Evolutionary conservation across 2,329 filamentous ascomycete genomes (phyloP).

Genomic region (Fusarium sp.): DNA sequence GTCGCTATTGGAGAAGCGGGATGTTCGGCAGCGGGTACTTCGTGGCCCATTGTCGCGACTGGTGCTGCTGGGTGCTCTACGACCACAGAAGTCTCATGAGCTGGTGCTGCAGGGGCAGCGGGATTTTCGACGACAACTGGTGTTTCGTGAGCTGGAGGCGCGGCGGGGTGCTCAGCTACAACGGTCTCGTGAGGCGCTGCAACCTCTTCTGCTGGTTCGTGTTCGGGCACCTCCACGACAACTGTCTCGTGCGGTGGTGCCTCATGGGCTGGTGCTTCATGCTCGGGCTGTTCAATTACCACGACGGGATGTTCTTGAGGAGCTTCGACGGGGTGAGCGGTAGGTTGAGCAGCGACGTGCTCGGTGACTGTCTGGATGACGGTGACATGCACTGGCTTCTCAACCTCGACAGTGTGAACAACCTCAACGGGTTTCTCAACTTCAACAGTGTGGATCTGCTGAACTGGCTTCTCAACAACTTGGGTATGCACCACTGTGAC

Average conservation of each 20-base stretch:
- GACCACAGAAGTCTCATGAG: not conserved
- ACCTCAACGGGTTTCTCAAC: conserved; percentile 17
- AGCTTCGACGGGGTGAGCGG: not conserved
- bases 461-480: not conserved
- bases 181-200: not conserved
- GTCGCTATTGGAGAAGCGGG: not conserved
- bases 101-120: not conserved
- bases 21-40: not conserved
- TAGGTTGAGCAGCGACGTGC: not conserved
- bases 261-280: not conserved
- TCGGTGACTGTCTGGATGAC: conserved; percentile 11
- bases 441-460: conserved; percentile 13
- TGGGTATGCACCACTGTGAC: conserved; percentile 9
- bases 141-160: not conserved
- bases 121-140: not conserved
- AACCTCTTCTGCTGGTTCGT: not conserved
- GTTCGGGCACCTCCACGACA: not conserved
- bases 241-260: not conserved
- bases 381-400: conserved; percentile 21
- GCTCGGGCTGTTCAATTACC: not conserved
- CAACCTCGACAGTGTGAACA: conserved; percentile 13
- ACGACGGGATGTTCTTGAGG: not conserved
- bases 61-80: not conserved
- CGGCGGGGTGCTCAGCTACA: not conserved
- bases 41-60: not conserved